These are phyloP conservation scores for Colletotrichum kahawae DNA, from an alignment of 2,329 filamentous ascomycete species.

Conservation along the genomic window DNA sequence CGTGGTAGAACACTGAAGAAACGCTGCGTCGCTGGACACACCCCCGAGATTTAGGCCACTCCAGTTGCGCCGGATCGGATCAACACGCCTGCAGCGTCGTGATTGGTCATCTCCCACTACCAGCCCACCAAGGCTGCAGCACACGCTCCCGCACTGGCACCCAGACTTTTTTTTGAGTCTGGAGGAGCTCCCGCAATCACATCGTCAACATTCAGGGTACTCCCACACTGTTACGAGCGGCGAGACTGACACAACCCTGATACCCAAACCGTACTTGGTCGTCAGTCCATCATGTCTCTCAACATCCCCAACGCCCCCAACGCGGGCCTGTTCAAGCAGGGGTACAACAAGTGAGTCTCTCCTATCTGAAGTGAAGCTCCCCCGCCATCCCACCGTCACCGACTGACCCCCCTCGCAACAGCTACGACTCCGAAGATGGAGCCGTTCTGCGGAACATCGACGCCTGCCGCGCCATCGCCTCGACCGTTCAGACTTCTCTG, in stretches of 20 bases:
- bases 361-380: constrained; percentile 17
- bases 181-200: constrained; percentile 20
- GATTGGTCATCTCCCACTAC: constrained; percentile 19
- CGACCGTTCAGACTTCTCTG: constrained; percentile 95
- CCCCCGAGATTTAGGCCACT: constrained; percentile 23
- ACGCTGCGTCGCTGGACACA: neutral
- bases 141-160: constrained; percentile 16
- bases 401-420: constrained; percentile 48
- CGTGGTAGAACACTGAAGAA: neutral
- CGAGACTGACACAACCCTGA: constrained; percentile 2
- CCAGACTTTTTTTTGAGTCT: constrained; percentile 25
- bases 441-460: constrained; percentile 98
- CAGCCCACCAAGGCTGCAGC: constrained; percentile 22
- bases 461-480: constrained; percentile 93
- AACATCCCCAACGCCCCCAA: constrained; percentile 95
- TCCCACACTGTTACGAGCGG: constrained; percentile 12
- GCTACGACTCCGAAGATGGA: constrained; percentile 99
- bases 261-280: constrained; percentile 4
- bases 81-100: constrained; percentile 10
- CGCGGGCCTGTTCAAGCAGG: constrained; percentile 90
- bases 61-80: constrained; percentile 23
- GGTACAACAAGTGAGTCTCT: constrained; percentile 85
- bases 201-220: constrained; percentile 12
- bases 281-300: constrained; percentile 76
- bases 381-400: constrained; percentile 20